Evolutionary conservation across 2,329 filamentous ascomycete species (phyloP), one percentile per base, ranked within the genome.

Genomic region (Paracamarosporium sp.): DNA sequence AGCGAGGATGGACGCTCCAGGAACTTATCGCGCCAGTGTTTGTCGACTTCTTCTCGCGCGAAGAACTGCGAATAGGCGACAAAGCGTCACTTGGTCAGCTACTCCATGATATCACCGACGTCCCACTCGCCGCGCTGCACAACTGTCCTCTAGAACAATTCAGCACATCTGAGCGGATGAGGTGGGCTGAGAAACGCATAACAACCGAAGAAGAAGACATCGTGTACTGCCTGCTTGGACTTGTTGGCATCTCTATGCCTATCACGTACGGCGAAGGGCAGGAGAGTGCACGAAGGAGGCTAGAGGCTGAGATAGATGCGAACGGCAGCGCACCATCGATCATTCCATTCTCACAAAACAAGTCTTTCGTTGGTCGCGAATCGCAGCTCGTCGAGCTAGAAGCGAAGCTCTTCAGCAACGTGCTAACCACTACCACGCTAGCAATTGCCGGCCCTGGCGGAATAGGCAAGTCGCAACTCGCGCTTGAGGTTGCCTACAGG

Each of bases 401-500:
- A 63, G 58, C 64, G 38, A 68, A 57, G 52, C 64, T 74, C 25
- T 67, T 67, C 15, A 53, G 50, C 25, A 43, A 57, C 47, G 44
- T 61, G 1, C 61, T 59, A 17, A 59, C 59, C 44, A 59, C 63
- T 4, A 61, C 17, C 15, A 38, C 35, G 15, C 15, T 64, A 27
- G 67, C 62, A n/a, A 67, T 69, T 25, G 41, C 58, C 6, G 61
- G 67, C 36, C 57, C 50, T 8, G 57, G 59, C 7, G 64, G 66
- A 55, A 66, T 52, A 50, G 65, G 66, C 47, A 69, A 69, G 43
- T 62, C 60, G 38, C 65, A 69, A 56, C 60, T 67, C 4, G 65
- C 62, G 35, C 63, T 82, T 3, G 71, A 79, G 56, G 56, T 81
- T 30, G 78, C 76, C 3, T 73, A 81, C 64, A 76, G 72, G 65